A percentile compares a stretch with the other conserved stretches of the same genome.
phyloP scores from a whole-genome alignment of 768 basidiomycete genomes.

The Boletus huronensis region DNA sequence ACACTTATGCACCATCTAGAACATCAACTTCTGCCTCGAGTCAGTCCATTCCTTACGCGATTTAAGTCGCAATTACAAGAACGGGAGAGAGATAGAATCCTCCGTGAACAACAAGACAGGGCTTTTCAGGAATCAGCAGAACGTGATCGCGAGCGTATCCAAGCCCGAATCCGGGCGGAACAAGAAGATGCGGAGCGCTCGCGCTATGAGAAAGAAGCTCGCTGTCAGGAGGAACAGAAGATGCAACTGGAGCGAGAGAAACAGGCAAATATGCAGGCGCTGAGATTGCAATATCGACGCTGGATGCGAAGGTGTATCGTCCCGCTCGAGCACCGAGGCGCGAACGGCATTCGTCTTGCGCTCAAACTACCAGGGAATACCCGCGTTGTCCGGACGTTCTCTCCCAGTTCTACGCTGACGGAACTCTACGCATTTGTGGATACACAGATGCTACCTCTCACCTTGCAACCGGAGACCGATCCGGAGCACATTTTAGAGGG shows the following conservation, averaged over 20 bases:
- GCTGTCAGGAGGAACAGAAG: conserved; percentile 32
- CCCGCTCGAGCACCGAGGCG: conserved; percentile 25
- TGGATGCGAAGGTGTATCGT: conserved; percentile 55
- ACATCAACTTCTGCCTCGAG: conserved; percentile 74
- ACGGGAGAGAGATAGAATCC: conserved; percentile 48
- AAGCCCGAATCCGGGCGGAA: conserved; percentile 50
- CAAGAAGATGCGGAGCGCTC: conserved; percentile 33
- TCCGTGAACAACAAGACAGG: conserved; percentile 80
- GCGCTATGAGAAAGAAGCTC: conserved; percentile 29
- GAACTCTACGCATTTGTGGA: conserved; percentile 75
- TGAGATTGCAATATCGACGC: conserved; percentile 52
- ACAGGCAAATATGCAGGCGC: conserved; percentile 32
- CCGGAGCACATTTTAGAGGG: conserved; percentile 41
- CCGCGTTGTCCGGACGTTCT: conserved; percentile 58
- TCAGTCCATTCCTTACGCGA: conserved; percentile 68
- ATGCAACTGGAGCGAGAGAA: conserved; percentile 39
- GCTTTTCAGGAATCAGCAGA: conserved; percentile 66
- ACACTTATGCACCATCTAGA: conserved; percentile 65
- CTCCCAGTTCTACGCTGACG: conserved; percentile 47
- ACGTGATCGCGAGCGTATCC: conserved; percentile 67
- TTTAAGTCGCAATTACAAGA: conserved; percentile 52
- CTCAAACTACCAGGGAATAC: conserved; percentile 54
- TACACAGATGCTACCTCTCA: conserved; percentile 47
- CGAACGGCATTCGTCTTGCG: conserved; percentile 42
- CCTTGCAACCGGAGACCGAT: conserved; percentile 38